phyloP scores from a whole-genome alignment of 495 filamentous ascomycete species.

The Tuber microsphaerosporum region DNA sequence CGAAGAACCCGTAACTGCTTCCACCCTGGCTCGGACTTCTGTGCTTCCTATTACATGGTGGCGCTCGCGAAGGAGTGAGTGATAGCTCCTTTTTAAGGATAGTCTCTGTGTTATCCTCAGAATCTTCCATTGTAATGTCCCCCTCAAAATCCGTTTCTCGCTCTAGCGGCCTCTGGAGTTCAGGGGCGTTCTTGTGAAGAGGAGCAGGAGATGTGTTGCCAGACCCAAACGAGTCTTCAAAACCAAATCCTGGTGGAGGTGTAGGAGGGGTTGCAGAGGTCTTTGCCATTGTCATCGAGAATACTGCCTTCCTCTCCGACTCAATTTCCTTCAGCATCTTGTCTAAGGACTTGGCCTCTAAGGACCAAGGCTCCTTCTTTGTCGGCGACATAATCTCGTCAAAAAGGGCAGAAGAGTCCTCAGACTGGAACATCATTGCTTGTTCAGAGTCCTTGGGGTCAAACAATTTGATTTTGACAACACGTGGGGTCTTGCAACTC shows the following conservation, averaged over 20 bases:
- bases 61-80: slow-evolving; percentile 12
- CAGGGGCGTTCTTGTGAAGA: neutral
- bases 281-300: neutral
- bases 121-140: slow-evolving; percentile 13
- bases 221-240: neutral
- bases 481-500: slow-evolving; percentile 16
- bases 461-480: slow-evolving; percentile 7
- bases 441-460: neutral
- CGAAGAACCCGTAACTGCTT: slow-evolving; percentile 24
- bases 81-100: slow-evolving; percentile 10
- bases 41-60: slow-evolving; percentile 6
- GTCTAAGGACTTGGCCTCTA: neutral
- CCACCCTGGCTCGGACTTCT: slow-evolving; percentile 13
- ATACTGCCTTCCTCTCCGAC: neutral
- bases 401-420: neutral
- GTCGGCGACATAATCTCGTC: slow-evolving; percentile 1
- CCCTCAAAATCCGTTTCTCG: slow-evolving; percentile 3
- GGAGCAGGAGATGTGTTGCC: neutral
- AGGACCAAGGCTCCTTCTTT: neutral
- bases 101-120: slow-evolving; percentile 7
- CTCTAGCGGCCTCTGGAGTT: neutral
- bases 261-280: slow-evolving; percentile 9
- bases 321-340: slow-evolving; percentile 2
- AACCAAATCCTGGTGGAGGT: slow-evolving; percentile 5
- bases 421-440: neutral